Evolutionary conservation across 2,329 filamentous ascomycete species (phyloP), one percentile per base, ranked within the genome.

Genomic region (Colletotrichum tanaceti): DNA sequence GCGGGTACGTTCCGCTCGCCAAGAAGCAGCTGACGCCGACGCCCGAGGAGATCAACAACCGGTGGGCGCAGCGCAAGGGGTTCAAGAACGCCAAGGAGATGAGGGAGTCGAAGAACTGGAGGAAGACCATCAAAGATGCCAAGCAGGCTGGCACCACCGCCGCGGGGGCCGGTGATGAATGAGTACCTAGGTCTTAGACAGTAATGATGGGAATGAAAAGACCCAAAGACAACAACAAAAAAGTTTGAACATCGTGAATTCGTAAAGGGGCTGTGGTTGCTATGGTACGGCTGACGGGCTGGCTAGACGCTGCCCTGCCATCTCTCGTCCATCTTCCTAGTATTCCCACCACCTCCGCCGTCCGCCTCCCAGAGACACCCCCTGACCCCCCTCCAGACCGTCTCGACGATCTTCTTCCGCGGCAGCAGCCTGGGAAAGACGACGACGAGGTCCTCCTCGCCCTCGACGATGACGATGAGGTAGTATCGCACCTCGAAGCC

Each of bases 401-500:
- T 87, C 82, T 98, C 94, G 35, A 98, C 84, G 63, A 97, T 91
- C 57, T 83, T 85, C 64, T 92, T 83, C 66, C 89, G 82, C 0
- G 96, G 96, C 70, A 98, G 77, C 72, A 97, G 79, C 65, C 86
- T 87, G 3, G 95, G 95, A 77, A 99, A 99, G 3, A 98, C 94
- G n/a, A 99, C 95, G 0, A 98, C 92, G 5, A 97, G 87, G 72
- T 96, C 91, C 62, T 91, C 87, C 80, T 98, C 95, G 2, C 90
- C 94, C 73, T 97, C 92, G 20, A 98, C 93, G 61, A 98, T 91
- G 38, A 98, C 92, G 5, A 93, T 89, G 10, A 99, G 82, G 76
- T 97, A 98, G 76, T 95, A 97, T 47, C 91, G 84, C 43, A 98
- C 94, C 80, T 94, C 93, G 75, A 98, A 97, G 0, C 94, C 94